Evolutionary conservation across 1,284 basidiomycete genomes (phyloP).

Genomic region (Tilletia walkeri): DNA sequence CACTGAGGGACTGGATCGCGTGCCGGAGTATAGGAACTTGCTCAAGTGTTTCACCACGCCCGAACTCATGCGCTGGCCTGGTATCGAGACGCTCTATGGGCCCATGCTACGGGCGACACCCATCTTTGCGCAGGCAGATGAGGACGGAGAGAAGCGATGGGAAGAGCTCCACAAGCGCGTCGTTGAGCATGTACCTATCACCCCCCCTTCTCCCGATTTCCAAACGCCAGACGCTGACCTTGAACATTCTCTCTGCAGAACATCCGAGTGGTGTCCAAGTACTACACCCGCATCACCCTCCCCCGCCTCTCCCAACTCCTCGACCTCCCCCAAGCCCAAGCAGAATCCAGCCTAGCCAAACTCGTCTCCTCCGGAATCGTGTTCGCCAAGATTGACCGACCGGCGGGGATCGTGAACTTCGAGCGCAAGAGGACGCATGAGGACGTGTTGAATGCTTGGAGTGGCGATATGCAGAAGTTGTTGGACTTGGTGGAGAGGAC

Average conservation of each 20-base stretch:
- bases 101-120: slow-evolving; percentile 74
- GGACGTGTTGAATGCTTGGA: slow-evolving; percentile 86
- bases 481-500: slow-evolving; percentile 55
- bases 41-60: slow-evolving; percentile 94
- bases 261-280: slow-evolving; percentile 86
- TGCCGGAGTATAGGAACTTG: slow-evolving; percentile 86
- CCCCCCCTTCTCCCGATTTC: no score
- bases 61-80: slow-evolving; percentile 97
- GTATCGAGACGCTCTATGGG: slow-evolving; percentile 87
- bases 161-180: slow-evolving; percentile 92
- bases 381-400: slow-evolving; percentile 91
- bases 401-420: slow-evolving; percentile 83
- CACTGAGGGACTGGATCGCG: slow-evolving; percentile 68
- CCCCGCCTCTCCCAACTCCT: slow-evolving; percentile 78
- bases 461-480: slow-evolving; percentile 87
- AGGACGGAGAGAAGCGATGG: slow-evolving; percentile 75
- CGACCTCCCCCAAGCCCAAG: slow-evolving; percentile 75
- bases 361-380: slow-evolving; percentile 87
- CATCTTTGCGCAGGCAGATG: slow-evolving; percentile 64
- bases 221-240: background rate
- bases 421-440: slow-evolving; percentile 39
- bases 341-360: slow-evolving; percentile 82
- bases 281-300: slow-evolving; percentile 91
- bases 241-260: slow-evolving; percentile 64
- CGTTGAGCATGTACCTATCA: slow-evolving; percentile 96